Base-by-base conservation (phyloP, 495 filamentous ascomycete species). In the Lophiostoma macrostomum region DNA sequence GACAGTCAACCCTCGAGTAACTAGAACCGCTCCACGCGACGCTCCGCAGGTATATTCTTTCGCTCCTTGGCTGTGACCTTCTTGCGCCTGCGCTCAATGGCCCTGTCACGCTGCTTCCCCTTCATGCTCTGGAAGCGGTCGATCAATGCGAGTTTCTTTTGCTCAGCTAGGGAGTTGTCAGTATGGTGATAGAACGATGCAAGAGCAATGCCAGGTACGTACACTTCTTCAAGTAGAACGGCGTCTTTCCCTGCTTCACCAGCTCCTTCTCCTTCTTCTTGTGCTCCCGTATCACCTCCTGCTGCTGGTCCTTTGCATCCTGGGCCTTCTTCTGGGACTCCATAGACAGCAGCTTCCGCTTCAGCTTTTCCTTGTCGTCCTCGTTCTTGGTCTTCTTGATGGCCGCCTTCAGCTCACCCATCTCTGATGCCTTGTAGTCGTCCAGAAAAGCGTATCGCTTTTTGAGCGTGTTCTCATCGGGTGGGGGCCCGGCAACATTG, bases 151-250 rank as follows among this genome's bases (percentile, higher is more conserved):
- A 82, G 69, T 72, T 90, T 90, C 81, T 94, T 95, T 71, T 90
- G 76, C 71, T 96, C 90, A 52, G 80, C 82, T 68, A 31, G 6
- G 45, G 20, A 1, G 30, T 4, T 45, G 38, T 54, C 7, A 51
- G 53, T 34, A 46, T 28, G 13, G 4, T 23, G 22, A 25, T 19
- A 12, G 24, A 27, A 5, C 16, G n/a, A n/a, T 12, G n/a, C 16
- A 19, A 53, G 20, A 44, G 43, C 41, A 39, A 5, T 2, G 35
- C 7, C 0, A 50, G 18, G 14, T 8, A 19, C 53, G 43, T 38
- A 64, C 65, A 50, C 70, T 85, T 82, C 79, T 97, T 97, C 57
- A 96, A 73, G 66, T 85, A 95, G 65, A 90, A 98, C 5, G 91
- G 91, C 75, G 82, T 83, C 81, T 97, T 96, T 19, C 93, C 93